phyloP scores from a whole-genome alignment of 2,329 filamentous ascomycete genomes.

The Colletotrichum phormii region DNA sequence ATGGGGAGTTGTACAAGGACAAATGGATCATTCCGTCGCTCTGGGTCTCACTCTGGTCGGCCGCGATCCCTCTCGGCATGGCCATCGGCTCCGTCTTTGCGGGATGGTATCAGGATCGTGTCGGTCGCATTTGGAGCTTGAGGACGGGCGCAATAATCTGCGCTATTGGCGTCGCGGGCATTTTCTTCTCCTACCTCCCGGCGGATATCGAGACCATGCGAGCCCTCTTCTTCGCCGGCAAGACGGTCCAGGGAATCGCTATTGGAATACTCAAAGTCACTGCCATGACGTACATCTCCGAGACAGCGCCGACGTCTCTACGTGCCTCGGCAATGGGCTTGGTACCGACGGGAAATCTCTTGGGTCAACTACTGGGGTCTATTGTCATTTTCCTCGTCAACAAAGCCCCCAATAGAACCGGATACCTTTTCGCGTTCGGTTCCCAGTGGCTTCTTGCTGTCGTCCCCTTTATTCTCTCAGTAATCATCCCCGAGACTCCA shows the following conservation, averaged over 20 bases:
- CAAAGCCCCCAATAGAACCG: conserved; percentile 31
- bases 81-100: conserved; percentile 42
- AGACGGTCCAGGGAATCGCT: conserved; percentile 43
- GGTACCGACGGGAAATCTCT: conserved; percentile 42
- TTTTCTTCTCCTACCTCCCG: conserved; percentile 44
- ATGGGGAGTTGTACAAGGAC: conserved; percentile 41
- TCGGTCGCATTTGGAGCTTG: conserved; percentile 43
- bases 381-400: conserved; percentile 42
- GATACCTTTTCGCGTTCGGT: conserved; percentile 42
- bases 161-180: conserved; percentile 39
- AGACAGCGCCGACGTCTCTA: conserved; percentile 42
- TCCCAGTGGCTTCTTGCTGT: conserved; percentile 42
- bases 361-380: conserved; percentile 43
- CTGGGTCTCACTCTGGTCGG: conserved; percentile 45
- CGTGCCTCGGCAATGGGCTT: conserved; percentile 44
- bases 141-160: conserved; percentile 42
- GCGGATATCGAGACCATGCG: conserved; percentile 34
- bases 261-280: conserved; percentile 43
- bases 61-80: conserved; percentile 40
- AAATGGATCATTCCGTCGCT: conserved; percentile 41
- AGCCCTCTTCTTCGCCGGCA: conserved; percentile 41
- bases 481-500: conserved; percentile 44
- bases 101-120: conserved; percentile 43
- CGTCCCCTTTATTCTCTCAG: conserved; percentile 39
- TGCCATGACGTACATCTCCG: conserved; percentile 52